Base-by-base conservation (phyloP, 1,284 basidiomycete species). In the Acaromyces ingoldii region DNA sequence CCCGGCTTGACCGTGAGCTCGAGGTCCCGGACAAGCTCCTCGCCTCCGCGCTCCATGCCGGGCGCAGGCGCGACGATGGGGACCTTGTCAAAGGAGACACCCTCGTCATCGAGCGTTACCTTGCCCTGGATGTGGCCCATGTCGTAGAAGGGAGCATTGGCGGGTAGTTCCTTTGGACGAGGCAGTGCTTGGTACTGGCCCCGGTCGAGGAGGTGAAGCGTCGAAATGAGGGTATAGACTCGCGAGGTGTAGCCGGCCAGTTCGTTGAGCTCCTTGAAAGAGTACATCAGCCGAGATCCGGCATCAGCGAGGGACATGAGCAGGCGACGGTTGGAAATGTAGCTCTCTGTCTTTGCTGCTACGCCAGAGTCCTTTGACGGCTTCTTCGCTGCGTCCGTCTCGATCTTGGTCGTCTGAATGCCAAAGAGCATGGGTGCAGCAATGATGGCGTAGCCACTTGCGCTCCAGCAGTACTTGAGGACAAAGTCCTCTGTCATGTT, bases 261-360 rank as follows among this genome's bases (percentile, higher is more conserved):
- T 74, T 95, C 89, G 37, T 95, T 85, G 1, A 98, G 80, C 46
- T 70, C 72, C 62, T 90, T 90, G 76, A 90, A 89, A 6, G 87
- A 86, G 72, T 89, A 89, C 88, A 91, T 91, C 37, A 95, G 79
- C 30, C 91, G 82, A 1, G 91, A 91, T 21, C 92, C 92, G 0
- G 92, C 93, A 69, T 98, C 92, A 2, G 92, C 91, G 4, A 97
- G 83, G 0, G 91, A 91, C 31, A 97, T 81, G 2, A 97, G 81
- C 3, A 97, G 82, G 21, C 92, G 83, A 28, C 68, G 60, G 59
- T 92, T 95, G 21, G 91, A 93, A 52, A 97, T 91, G 76, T 97
- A 97, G 36, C 58, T 83, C 66, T 86, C 85, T 0, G 85, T 86
- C 38, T 84, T 78, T 38, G 75, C 72, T 0, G 84, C 84, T 7